Evolutionary conservation across 306 rosid species (phyloP), one percentile per base, ranked within the genome.

Genomic region (Cucurbita pepo): DNA sequence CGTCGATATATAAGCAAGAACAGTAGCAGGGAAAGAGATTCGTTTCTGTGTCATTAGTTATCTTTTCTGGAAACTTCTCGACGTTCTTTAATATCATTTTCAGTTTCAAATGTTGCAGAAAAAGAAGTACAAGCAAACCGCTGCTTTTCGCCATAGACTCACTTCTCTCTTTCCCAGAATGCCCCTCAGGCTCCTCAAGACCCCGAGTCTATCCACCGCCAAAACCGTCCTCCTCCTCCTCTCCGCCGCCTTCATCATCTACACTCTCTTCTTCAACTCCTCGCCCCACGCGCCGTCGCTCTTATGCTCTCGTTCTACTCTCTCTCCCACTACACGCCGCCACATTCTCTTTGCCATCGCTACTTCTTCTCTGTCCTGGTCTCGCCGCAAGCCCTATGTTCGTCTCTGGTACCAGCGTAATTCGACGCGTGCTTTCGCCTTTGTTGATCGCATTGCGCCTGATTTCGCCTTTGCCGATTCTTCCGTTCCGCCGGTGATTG

Each of bases 281-380:
- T 77, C 85, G 12, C 19, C 80, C n/a, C 12, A 18, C 12, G 18
- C 55, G 1, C 51, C 73, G 0, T 64, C 71, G 0, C 6, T 22
- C 34, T 4, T 75, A 45, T 45, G 41, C n/a, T 13, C 76, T 3
- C 72, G 54, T 16, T 15, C 71, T 4, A 41, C 65, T 38, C 9
- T 58, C 14, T 16, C 81, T 5, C 60, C 85, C 3, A 85, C 89
- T 82, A 78, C 92, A 55, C 90, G 90, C 86, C 92, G 85, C 75
- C 92, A 94, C 16, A 15, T 92, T 10, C 72, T 92, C 71, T 90
- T 92, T 75, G 56, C 93, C 15, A 73, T 92, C 48, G 96, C 97
- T 0, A 88, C 96, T 48, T 88, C 96, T 22, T 81, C 90, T 1
- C 30, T 3, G 12, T 90, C 93, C 52, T 92, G 96, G 93, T 59